phyloP scores from a whole-genome alignment of 192 early-diverging fungal genomes.

The Kickxella alabastrina region DNA sequence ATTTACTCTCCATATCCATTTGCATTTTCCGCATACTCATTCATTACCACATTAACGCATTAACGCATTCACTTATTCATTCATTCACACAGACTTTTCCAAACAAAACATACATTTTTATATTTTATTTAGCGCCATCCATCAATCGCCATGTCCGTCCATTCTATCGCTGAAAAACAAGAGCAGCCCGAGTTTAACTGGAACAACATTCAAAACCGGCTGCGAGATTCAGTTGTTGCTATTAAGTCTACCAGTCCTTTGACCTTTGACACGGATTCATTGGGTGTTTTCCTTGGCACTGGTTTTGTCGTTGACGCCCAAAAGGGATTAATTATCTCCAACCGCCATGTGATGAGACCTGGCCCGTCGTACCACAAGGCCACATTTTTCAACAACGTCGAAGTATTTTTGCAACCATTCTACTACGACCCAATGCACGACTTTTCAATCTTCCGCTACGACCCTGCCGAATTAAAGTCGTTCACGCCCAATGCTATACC shows the following conservation, averaged over 20 bases:
- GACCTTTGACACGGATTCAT: conserved; percentile 5
- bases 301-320: conserved; percentile 73
- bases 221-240: conserved; percentile 13
- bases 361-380: conserved; percentile 67
- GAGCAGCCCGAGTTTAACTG: conserved; percentile 5
- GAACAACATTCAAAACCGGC: conserved; percentile 19
- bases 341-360: conserved; percentile 68
- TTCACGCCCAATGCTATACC: conserved; percentile 30
- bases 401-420: conserved; percentile 61
- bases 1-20: neutral
- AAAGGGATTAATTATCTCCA: conserved; percentile 65
- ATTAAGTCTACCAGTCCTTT: neutral
- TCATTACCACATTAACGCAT: neutral
- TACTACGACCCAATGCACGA: conserved; percentile 80
- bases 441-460: conserved; percentile 75
- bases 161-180: neutral
- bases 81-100: too few species aligned
- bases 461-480: conserved; percentile 56
- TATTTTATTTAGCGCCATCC: neutral
- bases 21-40: neutral
- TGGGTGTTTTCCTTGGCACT: conserved; percentile 40
- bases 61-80: neutral
- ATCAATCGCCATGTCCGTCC: neutral
- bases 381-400: conserved; percentile 63
- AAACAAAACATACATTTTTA: too few species aligned